phyloP scores from a whole-genome alignment of 2,329 filamentous ascomycete species.

The Microascus cirrosus region DNA sequence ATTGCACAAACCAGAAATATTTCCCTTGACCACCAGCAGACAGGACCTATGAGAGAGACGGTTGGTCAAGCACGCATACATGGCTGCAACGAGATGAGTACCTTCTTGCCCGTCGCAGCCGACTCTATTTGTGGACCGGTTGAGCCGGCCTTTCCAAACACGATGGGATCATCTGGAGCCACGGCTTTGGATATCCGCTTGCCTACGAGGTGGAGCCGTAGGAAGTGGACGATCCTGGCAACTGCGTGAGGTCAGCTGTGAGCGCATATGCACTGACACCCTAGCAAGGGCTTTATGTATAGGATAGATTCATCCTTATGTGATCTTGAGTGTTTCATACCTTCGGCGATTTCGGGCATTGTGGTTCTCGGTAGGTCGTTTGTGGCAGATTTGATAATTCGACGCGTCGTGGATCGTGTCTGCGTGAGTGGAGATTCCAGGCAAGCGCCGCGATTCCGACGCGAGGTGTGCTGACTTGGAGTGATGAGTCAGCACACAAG shows the following conservation, averaged over 20 bases:
- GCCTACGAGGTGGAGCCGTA: slow-evolving; percentile 73
- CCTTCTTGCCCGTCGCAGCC: slow-evolving; percentile 63
- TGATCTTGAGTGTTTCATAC: slow-evolving; percentile 16
- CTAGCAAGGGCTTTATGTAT: no score
- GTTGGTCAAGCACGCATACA: background rate
- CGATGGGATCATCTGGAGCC: slow-evolving; percentile 67
- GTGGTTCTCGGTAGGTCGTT: slow-evolving; percentile 7
- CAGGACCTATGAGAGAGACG: slow-evolving; percentile 27
- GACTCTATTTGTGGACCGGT: slow-evolving; percentile 63
- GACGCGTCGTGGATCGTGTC: background rate
- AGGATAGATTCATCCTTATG: background rate
- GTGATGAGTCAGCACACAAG: background rate
- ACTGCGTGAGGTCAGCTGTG: slow-evolving; percentile 33
- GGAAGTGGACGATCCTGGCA: slow-evolving; percentile 74
- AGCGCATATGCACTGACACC: background rate
- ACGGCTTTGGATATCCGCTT: slow-evolving; percentile 62
- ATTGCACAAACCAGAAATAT: slow-evolving; percentile 66
- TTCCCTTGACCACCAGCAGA: slow-evolving; percentile 81
- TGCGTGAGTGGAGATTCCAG: background rate
- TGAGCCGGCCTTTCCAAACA: slow-evolving; percentile 87
- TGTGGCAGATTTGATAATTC: background rate
- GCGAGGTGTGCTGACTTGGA: slow-evolving; percentile 18
- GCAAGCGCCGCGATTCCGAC: slow-evolving; percentile 13
- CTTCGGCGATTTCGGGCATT: slow-evolving; percentile 56
- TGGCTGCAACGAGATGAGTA: slow-evolving; percentile 8